Base-by-base conservation (phyloP, 2,329 filamentous ascomycete genomes). In the Fusarium annulatum region DNA sequence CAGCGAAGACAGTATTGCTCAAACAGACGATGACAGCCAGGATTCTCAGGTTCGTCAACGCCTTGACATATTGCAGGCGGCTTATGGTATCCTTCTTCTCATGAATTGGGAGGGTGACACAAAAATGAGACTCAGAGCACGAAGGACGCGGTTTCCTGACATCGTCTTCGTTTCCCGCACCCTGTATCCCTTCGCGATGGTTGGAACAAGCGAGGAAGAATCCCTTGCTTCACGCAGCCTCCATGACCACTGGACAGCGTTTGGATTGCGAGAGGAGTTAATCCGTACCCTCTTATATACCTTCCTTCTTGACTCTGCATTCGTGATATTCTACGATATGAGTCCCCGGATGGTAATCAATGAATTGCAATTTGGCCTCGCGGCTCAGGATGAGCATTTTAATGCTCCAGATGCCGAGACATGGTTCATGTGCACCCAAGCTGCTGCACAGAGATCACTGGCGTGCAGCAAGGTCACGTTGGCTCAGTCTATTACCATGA, bases 291-390 rank as follows among this genome's bases (percentile, higher is more conserved):
- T 67, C 1, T 11, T 62, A 3, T 74, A 64, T 7, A 58, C 60
- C 5, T 74, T 70, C 18, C n/a, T 74, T 21, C 56, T 74, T 8
- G 69, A 74, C 26, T 70, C 62, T 16, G 71, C 66, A 0, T 73
- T 67, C 7, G 56, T 73, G 16, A 73, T 73, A 26, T 73, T 73
- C 16, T 45, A 73, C n/a, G 70, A 71, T 7, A 34, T 67, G 6
- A 42, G 52, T 16, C 69, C 69, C 2, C 60, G 60, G 1, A 73
- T 74, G 71, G 43, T 65, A 1, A 38, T 61, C 7, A 38, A 8
- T 2, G 71, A 74, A 26, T 11, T 74, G 16, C 41, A 39, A 9
- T 73, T 73, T 16, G 41, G 66, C n/a, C 18, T 74, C 3, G 26
- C 66, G 1, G 58, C 51, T 39, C 41, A 60, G 0, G 69, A 74